Conservation (phyloP, 345 rosid genomes). For the Melastoma malabathricum region DNA sequence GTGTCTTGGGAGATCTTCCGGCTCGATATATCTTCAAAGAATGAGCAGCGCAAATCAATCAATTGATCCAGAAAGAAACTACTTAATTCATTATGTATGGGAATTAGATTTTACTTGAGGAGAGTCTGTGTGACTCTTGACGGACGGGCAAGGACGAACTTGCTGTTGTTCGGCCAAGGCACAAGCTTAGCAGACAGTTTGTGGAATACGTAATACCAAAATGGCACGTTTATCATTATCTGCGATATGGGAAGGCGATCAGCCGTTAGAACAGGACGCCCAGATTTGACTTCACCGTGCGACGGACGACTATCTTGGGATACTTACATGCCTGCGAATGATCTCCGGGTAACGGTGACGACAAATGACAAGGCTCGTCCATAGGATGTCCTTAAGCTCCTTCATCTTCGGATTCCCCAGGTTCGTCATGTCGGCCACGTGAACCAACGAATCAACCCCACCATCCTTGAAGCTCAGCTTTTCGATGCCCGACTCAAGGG, state of each 20-base stretch:
- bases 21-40: conserved; percentile 24
- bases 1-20: conserved; percentile 39
- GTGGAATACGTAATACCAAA: conserved; percentile 42
- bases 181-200: conserved; percentile 16
- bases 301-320: neutral
- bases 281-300: too few species aligned
- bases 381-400: conserved; percentile 17
- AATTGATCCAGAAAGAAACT: neutral
- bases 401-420: conserved; percentile 17
- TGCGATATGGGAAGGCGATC: conserved; percentile 10
- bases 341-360: conserved; percentile 41
- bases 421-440: conserved; percentile 39
- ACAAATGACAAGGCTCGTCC: conserved; percentile 15
- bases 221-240: conserved; percentile 45
- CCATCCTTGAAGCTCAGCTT: conserved; percentile 33
- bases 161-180: conserved; percentile 13
- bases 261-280: too few species aligned
- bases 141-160: conserved; percentile 33
- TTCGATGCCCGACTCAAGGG: conserved; percentile 27
- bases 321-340: conserved; percentile 25
- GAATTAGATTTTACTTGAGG: conserved; percentile 29
- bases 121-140: conserved; percentile 35
- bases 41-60: neutral
- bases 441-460: conserved; percentile 31
- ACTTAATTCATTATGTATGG: neutral